phyloP scores from a whole-genome alignment of 371 early-diverging fungal genomes.

The Blastocladiella emersonii region DNA sequence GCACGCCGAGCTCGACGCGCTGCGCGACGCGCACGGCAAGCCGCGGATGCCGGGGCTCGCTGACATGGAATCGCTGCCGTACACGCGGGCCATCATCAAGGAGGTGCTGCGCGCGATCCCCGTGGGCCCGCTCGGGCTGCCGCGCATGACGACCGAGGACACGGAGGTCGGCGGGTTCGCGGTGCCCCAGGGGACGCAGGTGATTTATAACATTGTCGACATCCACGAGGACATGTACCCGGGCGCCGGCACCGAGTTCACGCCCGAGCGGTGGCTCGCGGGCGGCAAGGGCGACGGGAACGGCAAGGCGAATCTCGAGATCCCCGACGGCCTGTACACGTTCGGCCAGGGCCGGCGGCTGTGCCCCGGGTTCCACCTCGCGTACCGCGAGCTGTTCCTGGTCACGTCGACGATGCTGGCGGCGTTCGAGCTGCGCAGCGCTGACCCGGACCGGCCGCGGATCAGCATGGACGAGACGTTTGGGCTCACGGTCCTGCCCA shows the following conservation, averaged over 20 bases:
- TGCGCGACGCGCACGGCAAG: neutral
- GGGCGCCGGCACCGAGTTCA: conserved; percentile 17
- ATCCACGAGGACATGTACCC: conserved; percentile 20
- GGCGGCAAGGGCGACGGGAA: too few species aligned
- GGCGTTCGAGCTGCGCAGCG: neutral
- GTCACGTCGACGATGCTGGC: conserved; percentile 21
- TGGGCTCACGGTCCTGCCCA: neutral
- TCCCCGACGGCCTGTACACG: conserved; percentile 21
- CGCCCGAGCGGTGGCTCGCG: conserved; percentile 28
- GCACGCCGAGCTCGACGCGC: neutral
- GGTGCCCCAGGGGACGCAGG: conserved; percentile 29
- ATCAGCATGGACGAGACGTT: neutral
- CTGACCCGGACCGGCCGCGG: neutral
- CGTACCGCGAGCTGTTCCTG: conserved; percentile 29
- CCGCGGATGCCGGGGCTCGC: neutral
- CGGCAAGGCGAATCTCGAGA: too few species aligned
- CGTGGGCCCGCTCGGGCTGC: conserved; percentile 29
- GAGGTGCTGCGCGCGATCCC: conserved; percentile 27
- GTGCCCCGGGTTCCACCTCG: conserved; percentile 35
- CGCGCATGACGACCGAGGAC: conserved; percentile 27
- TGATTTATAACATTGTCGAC: conserved; percentile 30
- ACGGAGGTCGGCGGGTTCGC: conserved; percentile 24
- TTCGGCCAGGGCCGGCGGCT: conserved; percentile 18
- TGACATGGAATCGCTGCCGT: conserved; percentile 10
- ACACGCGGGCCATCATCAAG: conserved; percentile 29